A percentile compares a stretch with the other conserved stretches of the same genome.
phyloP scores from a whole-genome alignment of 768 basidiomycete species.

The Amanita pseudoporphyria region DNA sequence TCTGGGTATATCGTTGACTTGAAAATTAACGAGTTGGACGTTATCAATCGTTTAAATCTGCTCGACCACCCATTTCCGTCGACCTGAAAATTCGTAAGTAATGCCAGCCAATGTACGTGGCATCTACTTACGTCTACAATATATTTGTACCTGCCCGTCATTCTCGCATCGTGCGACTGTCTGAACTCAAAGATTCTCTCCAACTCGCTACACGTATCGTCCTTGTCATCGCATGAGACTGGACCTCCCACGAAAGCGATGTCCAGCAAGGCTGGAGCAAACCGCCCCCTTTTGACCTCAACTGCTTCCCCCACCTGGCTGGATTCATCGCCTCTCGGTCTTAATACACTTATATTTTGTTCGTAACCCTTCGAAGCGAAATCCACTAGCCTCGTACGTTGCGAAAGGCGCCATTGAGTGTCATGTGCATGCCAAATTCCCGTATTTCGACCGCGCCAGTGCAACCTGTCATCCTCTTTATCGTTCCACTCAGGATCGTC shows the following conservation, averaged over 20 bases:
- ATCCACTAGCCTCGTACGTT: constrained; percentile 34
- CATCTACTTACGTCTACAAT: constrained; percentile 39
- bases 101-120: background rate
- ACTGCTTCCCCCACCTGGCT: constrained; percentile 25
- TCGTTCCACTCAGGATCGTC: constrained; percentile 52
- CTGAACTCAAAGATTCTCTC: constrained; percentile 37
- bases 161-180: constrained; percentile 24
- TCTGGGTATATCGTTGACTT: constrained; percentile 60
- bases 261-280: constrained; percentile 44
- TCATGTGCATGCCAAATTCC: constrained; percentile 39
- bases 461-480: constrained; percentile 44
- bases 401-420: constrained; percentile 34
- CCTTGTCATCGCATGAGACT: constrained; percentile 28
- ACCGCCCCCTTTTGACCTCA: constrained; percentile 17
- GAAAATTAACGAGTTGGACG: constrained; percentile 48
- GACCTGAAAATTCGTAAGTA: constrained; percentile 21
- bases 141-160: constrained; percentile 49
- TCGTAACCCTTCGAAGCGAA: constrained; percentile 14
- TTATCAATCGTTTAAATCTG: constrained; percentile 53
- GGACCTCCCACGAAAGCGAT: constrained; percentile 38
- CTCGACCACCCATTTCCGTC: constrained; percentile 57
- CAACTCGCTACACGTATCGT: constrained; percentile 32
- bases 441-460: constrained; percentile 70
- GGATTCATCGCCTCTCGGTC: constrained; percentile 14
- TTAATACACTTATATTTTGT: constrained; percentile 13